Evolutionary conservation across 441 rosid genomes (phyloP).

Genomic region (Omphalea diandra): DNA sequence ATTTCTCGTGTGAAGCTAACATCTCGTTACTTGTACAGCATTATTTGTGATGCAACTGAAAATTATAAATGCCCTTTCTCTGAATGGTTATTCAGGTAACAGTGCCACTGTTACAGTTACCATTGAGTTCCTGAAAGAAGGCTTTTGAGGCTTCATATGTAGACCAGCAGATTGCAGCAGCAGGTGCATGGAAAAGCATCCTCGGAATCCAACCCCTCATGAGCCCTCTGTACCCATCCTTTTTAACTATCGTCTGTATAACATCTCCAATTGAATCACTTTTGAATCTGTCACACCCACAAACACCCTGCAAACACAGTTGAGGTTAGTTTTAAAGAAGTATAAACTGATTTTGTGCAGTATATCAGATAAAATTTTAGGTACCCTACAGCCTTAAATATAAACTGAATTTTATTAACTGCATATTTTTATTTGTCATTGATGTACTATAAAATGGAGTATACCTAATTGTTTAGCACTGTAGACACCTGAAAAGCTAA

Average conservation of each 20-base stretch:
- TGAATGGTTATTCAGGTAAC: slow-evolving; percentile 32
- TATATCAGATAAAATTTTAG: neutral
- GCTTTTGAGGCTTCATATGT: slow-evolving; percentile 75
- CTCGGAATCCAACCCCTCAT: slow-evolving; percentile 95
- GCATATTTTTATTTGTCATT: neutral
- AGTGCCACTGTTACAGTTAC: slow-evolving; percentile 27
- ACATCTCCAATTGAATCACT: slow-evolving; percentile 72
- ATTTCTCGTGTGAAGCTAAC: slow-evolving; percentile 19
- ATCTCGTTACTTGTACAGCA: slow-evolving; percentile 23
- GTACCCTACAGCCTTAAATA: neutral
- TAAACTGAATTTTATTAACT: neutral
- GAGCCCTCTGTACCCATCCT: slow-evolving; percentile 88
- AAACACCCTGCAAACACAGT: slow-evolving; percentile 69
- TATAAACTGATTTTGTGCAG: neutral
- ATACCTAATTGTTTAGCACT: neutral
- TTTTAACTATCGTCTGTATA: slow-evolving; percentile 51
- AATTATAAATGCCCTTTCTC: slow-evolving; percentile 1
- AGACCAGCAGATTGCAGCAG: slow-evolving; percentile 99
- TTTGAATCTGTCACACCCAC: slow-evolving; percentile 90
- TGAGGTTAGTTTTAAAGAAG: neutral
- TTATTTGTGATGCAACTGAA: slow-evolving; percentile 5
- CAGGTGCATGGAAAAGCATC: slow-evolving; percentile 99
- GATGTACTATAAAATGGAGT: too few relatives aligned
- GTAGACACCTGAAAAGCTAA: neutral
- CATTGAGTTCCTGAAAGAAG: slow-evolving; percentile 64